Conservation (phyloP, 2,329 filamentous ascomycete genomes). For the Arthrinium puccinioides region DNA sequence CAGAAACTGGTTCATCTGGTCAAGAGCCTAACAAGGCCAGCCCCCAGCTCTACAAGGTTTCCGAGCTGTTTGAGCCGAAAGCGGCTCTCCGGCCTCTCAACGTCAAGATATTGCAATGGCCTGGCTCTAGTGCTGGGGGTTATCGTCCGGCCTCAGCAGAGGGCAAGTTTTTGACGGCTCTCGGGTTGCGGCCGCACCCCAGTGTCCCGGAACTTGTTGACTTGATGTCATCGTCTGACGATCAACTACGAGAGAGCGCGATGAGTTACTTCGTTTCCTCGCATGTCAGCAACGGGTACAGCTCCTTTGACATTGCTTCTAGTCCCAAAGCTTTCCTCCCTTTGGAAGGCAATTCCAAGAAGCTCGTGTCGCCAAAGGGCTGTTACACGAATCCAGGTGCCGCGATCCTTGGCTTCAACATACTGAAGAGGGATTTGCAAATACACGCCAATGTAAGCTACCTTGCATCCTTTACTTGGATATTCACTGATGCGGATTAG, state of each 20-base stretch:
- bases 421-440: slow-evolving; percentile 70
- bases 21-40: slow-evolving; percentile 46
- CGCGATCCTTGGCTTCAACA: slow-evolving; percentile 70
- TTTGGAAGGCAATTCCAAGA: slow-evolving; percentile 57
- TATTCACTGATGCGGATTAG: slow-evolving; percentile 1
- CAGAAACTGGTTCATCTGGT: slow-evolving; percentile 54
- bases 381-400: slow-evolving; percentile 80
- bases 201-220: slow-evolving; percentile 66
- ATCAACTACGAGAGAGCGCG: slow-evolving; percentile 55
- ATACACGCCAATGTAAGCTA: slow-evolving; percentile 55
- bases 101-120: slow-evolving; percentile 78
- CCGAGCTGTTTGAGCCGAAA: slow-evolving; percentile 76
- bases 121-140: slow-evolving; percentile 52
- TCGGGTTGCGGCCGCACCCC: slow-evolving; percentile 71
- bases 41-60: slow-evolving; percentile 58
- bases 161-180: slow-evolving; percentile 61
- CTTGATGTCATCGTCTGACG: slow-evolving; percentile 62
- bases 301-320: slow-evolving; percentile 48
- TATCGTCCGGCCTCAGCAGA: slow-evolving; percentile 62
- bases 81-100: slow-evolving; percentile 61
- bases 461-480: background rate
- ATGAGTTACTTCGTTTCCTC: slow-evolving; percentile 79
- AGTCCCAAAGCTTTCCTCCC: slow-evolving; percentile 61
- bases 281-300: slow-evolving; percentile 72
- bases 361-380: slow-evolving; percentile 62